Evolutionary conservation across 345 rosid genomes (phyloP), one percentile per base, ranked within the genome.

Genomic region (Crucihimalaya himalaica): DNA sequence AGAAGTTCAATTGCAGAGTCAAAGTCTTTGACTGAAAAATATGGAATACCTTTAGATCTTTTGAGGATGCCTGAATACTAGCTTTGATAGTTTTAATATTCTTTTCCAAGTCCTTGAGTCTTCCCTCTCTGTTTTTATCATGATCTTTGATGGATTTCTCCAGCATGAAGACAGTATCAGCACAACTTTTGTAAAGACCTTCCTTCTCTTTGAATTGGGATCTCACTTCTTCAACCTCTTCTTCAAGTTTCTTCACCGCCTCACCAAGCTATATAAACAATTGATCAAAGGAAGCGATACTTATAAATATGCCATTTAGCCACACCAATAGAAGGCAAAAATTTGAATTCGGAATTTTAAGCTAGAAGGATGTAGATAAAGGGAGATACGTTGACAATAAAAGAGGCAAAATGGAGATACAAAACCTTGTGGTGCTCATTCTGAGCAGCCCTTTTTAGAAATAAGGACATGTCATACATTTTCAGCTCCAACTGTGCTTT

Each of bases 361-460:
- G 61, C 45, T 27, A 40, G 20, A 64, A 52, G 65, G 65, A 42
- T 37, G 64, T 69, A 21, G 61, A 63, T 46, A 50, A 52, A 1
- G 52, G 71, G 47, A 35, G 48, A 52, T 25, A 23, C 1, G 18
- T 50, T 7, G 50, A 25, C 25, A 45, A 63, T 2, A 63, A 28
- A 39, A 18, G 39, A 34, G 8, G 39, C 11, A 9, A 35, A 62
- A 25, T 43, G 62, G 20, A 65, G 63, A 39, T 60, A 52, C 62
- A 72, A 75, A 77, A 93, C 98, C 97, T 91, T 90, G 63, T 89
- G 97, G 80, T 89, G 92, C 80, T 91, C 97, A 78, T 93, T 93
- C 84, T 93, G 93, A 81, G 91, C 92, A 31, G 92, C 97, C 70
- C 94, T 84, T 79, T 84, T 85, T 71, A 90, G 84, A 76, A 93